A percentile compares a stretch with the other conserved stretches of the same genome.
These are phyloP conservation scores for Cladosporium sphaerospermum DNA, from an alignment of 2,329 filamentous ascomycete genomes.

Conservation along the genomic window DNA sequence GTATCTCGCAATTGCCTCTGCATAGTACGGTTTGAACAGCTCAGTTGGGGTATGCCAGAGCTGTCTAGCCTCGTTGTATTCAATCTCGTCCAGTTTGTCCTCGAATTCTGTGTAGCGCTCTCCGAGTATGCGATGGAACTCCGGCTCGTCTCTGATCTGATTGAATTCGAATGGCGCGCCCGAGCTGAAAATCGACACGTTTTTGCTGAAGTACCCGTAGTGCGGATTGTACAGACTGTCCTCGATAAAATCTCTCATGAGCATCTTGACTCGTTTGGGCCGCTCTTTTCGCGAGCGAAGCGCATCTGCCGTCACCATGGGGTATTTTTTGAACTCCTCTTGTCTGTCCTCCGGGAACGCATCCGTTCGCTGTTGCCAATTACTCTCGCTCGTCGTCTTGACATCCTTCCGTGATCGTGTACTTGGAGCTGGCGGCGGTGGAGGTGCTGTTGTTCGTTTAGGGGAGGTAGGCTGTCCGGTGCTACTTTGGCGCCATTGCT, in stretches of 20 bases:
- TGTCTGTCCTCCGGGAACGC: constrained; percentile 69
- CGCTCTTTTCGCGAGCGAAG: constrained; percentile 67
- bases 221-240: constrained; percentile 47
- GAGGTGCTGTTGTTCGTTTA: constrained; percentile 11
- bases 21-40: constrained; percentile 93
- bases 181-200: constrained; percentile 65
- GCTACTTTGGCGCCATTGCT: constrained; percentile 11
- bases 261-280: constrained; percentile 88
- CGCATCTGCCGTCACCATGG: constrained; percentile 76
- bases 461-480: constrained; percentile 7
- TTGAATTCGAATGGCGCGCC: constrained; percentile 88
- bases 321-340: constrained; percentile 75
- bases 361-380: constrained; percentile 80
- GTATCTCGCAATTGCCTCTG: constrained; percentile 93
- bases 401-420: constrained; percentile 16
- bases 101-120: constrained; percentile 85
- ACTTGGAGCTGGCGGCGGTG: constrained; percentile 1
- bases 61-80: constrained; percentile 72
- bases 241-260: constrained; percentile 95
- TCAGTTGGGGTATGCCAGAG: constrained; percentile 98
- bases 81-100: constrained; percentile 69
- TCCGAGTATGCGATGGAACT: constrained; percentile 72
- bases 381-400: constrained; percentile 53
- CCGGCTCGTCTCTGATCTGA: constrained; percentile 70
- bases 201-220: constrained; percentile 31